Evolutionary conservation across 2,329 filamentous ascomycete genomes (phyloP).

Genomic region (Aspergillus luchuensis): DNA sequence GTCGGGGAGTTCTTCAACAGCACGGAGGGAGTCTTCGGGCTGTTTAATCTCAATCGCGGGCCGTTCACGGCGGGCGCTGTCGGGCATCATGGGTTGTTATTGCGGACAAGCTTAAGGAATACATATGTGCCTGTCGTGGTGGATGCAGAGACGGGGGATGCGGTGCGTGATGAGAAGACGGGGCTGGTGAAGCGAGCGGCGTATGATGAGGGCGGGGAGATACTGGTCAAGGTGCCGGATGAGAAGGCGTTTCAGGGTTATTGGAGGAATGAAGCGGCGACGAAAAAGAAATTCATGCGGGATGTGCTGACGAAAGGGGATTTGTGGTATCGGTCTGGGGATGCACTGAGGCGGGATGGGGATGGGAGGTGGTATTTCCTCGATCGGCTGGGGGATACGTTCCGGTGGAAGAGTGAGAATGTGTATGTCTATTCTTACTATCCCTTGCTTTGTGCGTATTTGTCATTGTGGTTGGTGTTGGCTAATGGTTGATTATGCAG

Average conservation of each 20-base stretch:
- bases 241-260: slow-evolving; percentile 68
- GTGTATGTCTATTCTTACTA: slow-evolving; percentile 45
- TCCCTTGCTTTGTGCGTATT: not conserved
- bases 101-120: slow-evolving; percentile 56
- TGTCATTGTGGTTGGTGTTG: not conserved
- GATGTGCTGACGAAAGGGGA: slow-evolving; percentile 70
- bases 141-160: slow-evolving; percentile 68
- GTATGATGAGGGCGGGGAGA: slow-evolving; percentile 73
- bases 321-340: slow-evolving; percentile 68
- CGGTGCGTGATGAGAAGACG: slow-evolving; percentile 66
- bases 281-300: slow-evolving; percentile 64
- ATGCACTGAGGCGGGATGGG: slow-evolving; percentile 61
- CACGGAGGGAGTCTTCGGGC: slow-evolving; percentile 68
- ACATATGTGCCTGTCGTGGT: slow-evolving; percentile 67
- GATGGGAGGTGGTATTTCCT: slow-evolving; percentile 72
- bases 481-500: slow-evolving; percentile 13
- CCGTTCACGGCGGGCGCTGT: slow-evolving; percentile 66
- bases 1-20: slow-evolving; percentile 78
- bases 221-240: slow-evolving; percentile 64
- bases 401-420: slow-evolving; percentile 73
- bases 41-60: slow-evolving; percentile 63
- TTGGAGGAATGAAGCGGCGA: slow-evolving; percentile 67
- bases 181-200: slow-evolving; percentile 66
- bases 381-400: slow-evolving; percentile 72
- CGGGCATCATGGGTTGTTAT: slow-evolving; percentile 69